A percentile compares a stretch with the other conserved stretches of the same genome.
phyloP scores from a whole-genome alignment of 768 basidiomycete species.

The Boletus tylopilopsis region DNA sequence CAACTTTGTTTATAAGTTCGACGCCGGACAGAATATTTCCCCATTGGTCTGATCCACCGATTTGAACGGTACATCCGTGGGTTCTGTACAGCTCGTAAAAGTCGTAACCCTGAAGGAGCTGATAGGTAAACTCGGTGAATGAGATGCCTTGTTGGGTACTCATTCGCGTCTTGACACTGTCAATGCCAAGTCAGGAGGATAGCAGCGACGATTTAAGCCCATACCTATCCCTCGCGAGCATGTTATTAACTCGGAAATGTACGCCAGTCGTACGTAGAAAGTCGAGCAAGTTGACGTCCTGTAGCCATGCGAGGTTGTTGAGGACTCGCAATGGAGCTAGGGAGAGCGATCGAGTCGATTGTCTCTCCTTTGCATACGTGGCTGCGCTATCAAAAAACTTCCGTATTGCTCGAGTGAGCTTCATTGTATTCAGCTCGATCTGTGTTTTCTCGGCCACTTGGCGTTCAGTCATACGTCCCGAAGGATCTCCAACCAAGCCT shows the following conservation, averaged over 20 bases:
- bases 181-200: constrained; percentile 7
- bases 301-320: constrained; percentile 79
- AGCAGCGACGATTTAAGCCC: constrained; percentile 11
- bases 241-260: constrained; percentile 77
- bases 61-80: constrained; percentile 74
- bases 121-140: constrained; percentile 98
- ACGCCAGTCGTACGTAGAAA: constrained; percentile 83
- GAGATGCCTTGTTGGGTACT: constrained; percentile 82
- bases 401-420: constrained; percentile 62
- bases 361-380: constrained; percentile 50
- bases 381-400: constrained; percentile 68
- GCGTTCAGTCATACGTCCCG: constrained; percentile 82
- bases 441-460: constrained; percentile 56
- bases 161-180: constrained; percentile 80
- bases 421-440: constrained; percentile 61
- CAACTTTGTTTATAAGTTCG: constrained; percentile 72
- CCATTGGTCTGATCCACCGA: constrained; percentile 98
- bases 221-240: constrained; percentile 90
- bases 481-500: constrained; percentile 95
- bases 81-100: constrained; percentile 72
- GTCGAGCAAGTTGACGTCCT: constrained; percentile 67
- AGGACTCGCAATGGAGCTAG: constrained; percentile 38
- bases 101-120: constrained; percentile 95
- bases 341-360: constrained; percentile 6
- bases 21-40: constrained; percentile 95